phyloP scores from a whole-genome alignment of 179 eudicot species.

The Beta lomatogona region DNA sequence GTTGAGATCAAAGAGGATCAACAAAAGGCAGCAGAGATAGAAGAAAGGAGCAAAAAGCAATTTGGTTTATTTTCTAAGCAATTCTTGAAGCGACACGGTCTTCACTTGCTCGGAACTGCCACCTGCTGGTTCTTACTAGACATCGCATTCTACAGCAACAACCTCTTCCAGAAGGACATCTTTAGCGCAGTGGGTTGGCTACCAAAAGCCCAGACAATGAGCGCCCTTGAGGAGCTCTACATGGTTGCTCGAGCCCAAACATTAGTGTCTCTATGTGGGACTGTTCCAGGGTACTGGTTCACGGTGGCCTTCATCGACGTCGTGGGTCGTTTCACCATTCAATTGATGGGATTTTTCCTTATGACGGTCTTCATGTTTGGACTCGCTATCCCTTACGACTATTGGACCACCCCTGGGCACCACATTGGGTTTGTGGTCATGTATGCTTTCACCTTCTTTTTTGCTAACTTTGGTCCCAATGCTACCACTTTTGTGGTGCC shows the following conservation, averaged over 20 bases:
- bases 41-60: constrained; percentile 4
- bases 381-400: constrained; percentile 23
- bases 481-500: constrained; percentile 33
- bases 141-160: constrained; percentile 34
- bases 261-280: constrained; percentile 20
- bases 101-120: constrained; percentile 24
- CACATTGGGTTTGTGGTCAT: constrained; percentile 31
- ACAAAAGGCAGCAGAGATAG: background rate
- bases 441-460: constrained; percentile 30
- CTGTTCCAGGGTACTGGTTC: constrained; percentile 34
- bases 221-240: constrained; percentile 29
- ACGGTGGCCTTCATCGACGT: constrained; percentile 28
- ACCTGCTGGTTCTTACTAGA: constrained; percentile 29
- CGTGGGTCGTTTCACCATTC: constrained; percentile 22
- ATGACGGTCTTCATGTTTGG: constrained; percentile 33
- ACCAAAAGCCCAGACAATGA: constrained; percentile 23
- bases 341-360: constrained; percentile 26
- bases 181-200: constrained; percentile 30
- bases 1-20: constrained; percentile 23
- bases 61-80: constrained; percentile 23
- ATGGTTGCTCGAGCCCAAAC: constrained; percentile 35
- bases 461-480: constrained; percentile 34
- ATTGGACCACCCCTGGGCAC: constrained; percentile 26
- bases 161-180: constrained; percentile 35
- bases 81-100: constrained; percentile 22